A percentile compares a stretch with the other conserved stretches of the same genome.
Conservation (phyloP, 1,139 yeast genomes). For the Magnusiomyces magnusii region DNA sequence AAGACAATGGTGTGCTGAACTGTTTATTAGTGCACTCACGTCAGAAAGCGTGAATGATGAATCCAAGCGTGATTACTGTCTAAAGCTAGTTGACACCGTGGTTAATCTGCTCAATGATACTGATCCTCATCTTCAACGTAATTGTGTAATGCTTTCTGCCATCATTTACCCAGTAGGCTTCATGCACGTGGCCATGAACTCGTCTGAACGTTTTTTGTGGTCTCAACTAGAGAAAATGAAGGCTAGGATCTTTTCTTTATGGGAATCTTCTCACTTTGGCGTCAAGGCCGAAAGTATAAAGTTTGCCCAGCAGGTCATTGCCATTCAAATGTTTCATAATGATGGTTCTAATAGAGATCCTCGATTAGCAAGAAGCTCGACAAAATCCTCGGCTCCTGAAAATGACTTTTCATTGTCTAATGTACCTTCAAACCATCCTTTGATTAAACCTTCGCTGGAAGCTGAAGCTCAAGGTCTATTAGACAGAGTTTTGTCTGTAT, state of each 20-base stretch:
- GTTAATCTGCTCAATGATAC: conserved; percentile 24
- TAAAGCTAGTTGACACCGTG: conserved; percentile 31
- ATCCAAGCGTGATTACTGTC: conserved; percentile 27
- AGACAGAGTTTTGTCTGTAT: conserved; percentile 52
- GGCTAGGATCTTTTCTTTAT: conserved; percentile 26
- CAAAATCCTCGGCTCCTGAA: neutral
- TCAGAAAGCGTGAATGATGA: conserved; percentile 26
- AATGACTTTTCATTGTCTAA: conserved; percentile 48
- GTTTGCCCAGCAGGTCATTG: conserved; percentile 63
- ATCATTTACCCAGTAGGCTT: conserved; percentile 33
- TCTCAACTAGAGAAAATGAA: conserved; percentile 28
- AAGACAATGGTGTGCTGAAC: conserved; percentile 36
- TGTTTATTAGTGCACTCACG: conserved; percentile 36
- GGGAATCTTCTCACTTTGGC: conserved; percentile 32
- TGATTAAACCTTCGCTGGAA: conserved; percentile 52
- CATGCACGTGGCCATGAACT: conserved; percentile 27
- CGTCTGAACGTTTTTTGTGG: conserved; percentile 29
- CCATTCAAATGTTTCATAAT: conserved; percentile 53
- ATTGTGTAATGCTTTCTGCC: conserved; percentile 29
- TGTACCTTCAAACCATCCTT: conserved; percentile 59
- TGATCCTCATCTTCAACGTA: conserved; percentile 29
- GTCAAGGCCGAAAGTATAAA: conserved; percentile 61
- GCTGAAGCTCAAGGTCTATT: conserved; percentile 66
- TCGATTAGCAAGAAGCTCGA: conserved; percentile 21
- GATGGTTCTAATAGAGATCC: conserved; percentile 26